phyloP scores from a whole-genome alignment of 805 yeast genomes.

The Monosporozyma siamensis region DNA sequence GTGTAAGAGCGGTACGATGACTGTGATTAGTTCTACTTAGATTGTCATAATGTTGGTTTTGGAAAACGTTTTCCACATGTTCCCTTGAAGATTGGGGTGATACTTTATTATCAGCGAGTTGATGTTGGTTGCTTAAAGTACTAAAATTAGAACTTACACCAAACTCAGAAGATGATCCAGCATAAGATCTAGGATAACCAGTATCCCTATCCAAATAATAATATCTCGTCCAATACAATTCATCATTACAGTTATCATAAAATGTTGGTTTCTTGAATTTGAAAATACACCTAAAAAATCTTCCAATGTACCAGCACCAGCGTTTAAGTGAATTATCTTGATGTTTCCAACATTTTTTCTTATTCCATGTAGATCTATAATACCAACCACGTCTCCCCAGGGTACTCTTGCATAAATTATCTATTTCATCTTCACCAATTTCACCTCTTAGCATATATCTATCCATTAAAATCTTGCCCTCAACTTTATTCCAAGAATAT shows the following conservation, averaged over 20 bases:
- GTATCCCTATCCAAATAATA: conserved; percentile 8
- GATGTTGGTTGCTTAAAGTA: not conserved
- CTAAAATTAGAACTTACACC: not conserved
- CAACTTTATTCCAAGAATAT: conserved; percentile 30
- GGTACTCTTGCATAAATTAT: conserved; percentile 16
- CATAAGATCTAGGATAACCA: not conserved
- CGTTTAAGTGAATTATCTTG: conserved; percentile 19
- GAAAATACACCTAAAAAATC: conserved; percentile 13
- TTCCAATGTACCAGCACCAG: conserved; percentile 19
- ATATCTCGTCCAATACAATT: conserved; percentile 17
- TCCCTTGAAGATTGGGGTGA: not conserved
- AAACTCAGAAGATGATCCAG: not conserved
- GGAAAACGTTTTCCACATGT: not conserved
- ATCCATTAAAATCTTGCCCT: conserved; percentile 16
- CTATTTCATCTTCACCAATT: conserved; percentile 19
- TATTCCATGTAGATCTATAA: conserved; percentile 22
- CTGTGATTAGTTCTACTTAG: not conserved
- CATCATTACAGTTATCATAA: conserved; percentile 23
- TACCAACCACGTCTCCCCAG: conserved; percentile 28
- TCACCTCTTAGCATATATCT: conserved; percentile 20
- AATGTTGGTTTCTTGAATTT: conserved; percentile 10
- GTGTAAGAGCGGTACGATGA: not conserved
- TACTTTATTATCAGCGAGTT: not conserved
- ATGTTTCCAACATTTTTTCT: conserved; percentile 23
- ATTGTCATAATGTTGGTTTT: not conserved